phyloP scores from a whole-genome alignment of 2,329 filamentous ascomycete species.

The Zasmidium angulare region DNA sequence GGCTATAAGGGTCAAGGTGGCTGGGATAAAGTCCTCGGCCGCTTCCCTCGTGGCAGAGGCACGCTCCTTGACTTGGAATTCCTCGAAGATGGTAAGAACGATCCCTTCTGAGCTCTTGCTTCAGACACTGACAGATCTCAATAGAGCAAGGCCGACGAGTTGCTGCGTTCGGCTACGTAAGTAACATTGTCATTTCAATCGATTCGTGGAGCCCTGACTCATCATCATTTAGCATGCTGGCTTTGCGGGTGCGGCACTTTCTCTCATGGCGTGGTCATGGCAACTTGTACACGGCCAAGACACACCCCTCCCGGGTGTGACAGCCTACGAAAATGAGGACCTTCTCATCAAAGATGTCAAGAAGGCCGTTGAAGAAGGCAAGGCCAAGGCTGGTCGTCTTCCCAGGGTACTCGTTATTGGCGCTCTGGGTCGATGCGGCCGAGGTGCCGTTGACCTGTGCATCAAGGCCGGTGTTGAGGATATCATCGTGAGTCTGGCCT shows the following conservation, averaged over 20 bases:
- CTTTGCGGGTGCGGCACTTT: conserved; percentile 63
- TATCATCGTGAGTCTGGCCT: conserved; percentile 53
- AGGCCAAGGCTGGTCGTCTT: conserved; percentile 64
- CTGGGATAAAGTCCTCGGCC: conserved; percentile 76
- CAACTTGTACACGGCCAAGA: conserved; percentile 70
- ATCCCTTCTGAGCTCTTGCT: no score
- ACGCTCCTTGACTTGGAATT: conserved; percentile 86
- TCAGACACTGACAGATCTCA: neutral
- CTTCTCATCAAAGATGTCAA: conserved; percentile 73
- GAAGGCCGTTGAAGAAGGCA: conserved; percentile 65
- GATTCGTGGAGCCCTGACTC: neutral
- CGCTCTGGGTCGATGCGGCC: conserved; percentile 73
- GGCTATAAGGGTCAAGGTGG: conserved; percentile 59
- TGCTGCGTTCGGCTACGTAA: conserved; percentile 63
- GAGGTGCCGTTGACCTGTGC: conserved; percentile 79
- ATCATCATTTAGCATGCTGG: conserved; percentile 60
- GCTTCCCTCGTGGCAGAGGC: conserved; percentile 75
- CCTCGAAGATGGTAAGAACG: conserved; percentile 58
- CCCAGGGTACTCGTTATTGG: conserved; percentile 84
- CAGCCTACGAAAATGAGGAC: conserved; percentile 71
- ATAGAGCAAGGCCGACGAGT: conserved; percentile 64
- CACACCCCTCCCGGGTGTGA: conserved; percentile 65
- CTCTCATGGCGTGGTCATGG: conserved; percentile 78
- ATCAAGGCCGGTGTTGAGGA: conserved; percentile 70
- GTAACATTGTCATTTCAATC: neutral